These are phyloP conservation scores for Globisporangium orthogonon DNA, from an alignment of 352 stramenopile species.

Conservation along the genomic window DNA sequence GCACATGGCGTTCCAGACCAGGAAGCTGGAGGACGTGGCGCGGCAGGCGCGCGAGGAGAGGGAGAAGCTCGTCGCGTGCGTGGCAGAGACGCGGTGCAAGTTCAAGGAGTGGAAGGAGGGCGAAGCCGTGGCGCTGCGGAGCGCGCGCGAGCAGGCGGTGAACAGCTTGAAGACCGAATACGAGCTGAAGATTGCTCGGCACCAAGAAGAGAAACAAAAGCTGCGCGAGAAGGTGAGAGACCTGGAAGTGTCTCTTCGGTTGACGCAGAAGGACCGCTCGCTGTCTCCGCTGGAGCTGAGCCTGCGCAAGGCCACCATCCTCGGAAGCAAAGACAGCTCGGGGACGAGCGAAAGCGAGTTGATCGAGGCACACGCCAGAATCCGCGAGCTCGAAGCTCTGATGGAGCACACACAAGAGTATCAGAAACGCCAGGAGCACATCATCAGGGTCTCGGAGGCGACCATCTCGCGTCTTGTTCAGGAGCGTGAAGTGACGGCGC, in stretches of 20 bases:
- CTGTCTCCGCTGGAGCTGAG: conserved; percentile 60
- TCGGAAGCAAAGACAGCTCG: conserved; percentile 36
- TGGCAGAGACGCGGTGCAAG: conserved; percentile 44
- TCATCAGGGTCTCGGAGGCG: conserved; percentile 55
- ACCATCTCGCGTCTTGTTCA: conserved; percentile 62
- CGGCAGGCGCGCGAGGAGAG: conserved; percentile 52
- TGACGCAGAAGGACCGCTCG: conserved; percentile 56
- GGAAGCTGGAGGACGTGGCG: conserved; percentile 39
- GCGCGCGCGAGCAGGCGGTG: conserved; percentile 37
- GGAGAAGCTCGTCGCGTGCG: conserved; percentile 38
- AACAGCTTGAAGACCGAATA: conserved; percentile 52
- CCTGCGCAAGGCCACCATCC: conserved; percentile 50
- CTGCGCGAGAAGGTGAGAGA: conserved; percentile 69
- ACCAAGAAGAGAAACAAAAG: conserved; percentile 73
- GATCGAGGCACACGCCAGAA: conserved; percentile 43
- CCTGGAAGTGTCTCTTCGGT: conserved; percentile 52
- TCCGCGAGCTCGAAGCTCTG: conserved; percentile 50
- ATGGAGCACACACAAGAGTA: conserved; percentile 53
- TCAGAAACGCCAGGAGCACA: conserved; percentile 49
- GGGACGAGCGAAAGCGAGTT: conserved; percentile 40
- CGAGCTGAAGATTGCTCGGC: conserved; percentile 54
- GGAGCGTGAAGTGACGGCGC: conserved; percentile 34
- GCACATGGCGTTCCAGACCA: conserved; percentile 34
- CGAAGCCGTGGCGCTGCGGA: conserved; percentile 28
- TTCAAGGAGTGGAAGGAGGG: conserved; percentile 68